phyloP scores from a whole-genome alignment of 176 grass and related monocot genomes.

The Aegilops longissima region DNA sequence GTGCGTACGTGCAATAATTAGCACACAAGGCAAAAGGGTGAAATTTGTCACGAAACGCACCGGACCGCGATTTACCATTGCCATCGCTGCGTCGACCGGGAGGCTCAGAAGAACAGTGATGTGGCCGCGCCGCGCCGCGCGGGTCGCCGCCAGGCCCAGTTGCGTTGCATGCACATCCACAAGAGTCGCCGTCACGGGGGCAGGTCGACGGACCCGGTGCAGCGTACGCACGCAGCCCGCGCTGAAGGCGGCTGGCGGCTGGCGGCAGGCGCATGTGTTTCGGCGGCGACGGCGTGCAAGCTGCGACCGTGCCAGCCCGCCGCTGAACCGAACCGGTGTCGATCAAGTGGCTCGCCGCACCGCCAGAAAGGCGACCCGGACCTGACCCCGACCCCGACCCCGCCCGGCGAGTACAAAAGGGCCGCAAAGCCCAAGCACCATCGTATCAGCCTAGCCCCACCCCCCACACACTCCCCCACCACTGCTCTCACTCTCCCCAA shows the following conservation, averaged over 20 bases:
- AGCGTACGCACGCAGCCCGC: not conserved
- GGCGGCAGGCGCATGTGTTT: not conserved
- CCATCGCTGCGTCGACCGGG: too few species aligned
- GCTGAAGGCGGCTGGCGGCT: not conserved
- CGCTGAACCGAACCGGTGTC: not conserved
- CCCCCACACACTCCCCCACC: not conserved
- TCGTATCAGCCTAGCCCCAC: not conserved
- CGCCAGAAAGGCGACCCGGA: not conserved
- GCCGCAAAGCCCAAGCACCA: slow-evolving; percentile 8
- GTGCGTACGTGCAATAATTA: not conserved
- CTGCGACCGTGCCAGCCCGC: not conserved
- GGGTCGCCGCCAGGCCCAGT: not conserved
- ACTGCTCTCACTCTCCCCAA: not conserved
- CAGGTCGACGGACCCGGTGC: not conserved
- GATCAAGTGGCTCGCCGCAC: not conserved
- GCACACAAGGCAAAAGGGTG: too few species aligned
- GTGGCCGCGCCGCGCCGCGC: not conserved
- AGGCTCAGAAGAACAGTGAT: not conserved
- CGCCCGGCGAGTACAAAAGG: not conserved
- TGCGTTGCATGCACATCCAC: not conserved
- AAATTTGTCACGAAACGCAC: too few species aligned
- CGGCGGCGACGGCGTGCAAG: not conserved
- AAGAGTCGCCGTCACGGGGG: not conserved
- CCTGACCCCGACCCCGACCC: not conserved
- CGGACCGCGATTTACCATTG: too few species aligned